These are phyloP conservation scores for Conringia planisiliqua DNA, from an alignment of 345 rosid genomes.

Conservation along the genomic window DNA sequence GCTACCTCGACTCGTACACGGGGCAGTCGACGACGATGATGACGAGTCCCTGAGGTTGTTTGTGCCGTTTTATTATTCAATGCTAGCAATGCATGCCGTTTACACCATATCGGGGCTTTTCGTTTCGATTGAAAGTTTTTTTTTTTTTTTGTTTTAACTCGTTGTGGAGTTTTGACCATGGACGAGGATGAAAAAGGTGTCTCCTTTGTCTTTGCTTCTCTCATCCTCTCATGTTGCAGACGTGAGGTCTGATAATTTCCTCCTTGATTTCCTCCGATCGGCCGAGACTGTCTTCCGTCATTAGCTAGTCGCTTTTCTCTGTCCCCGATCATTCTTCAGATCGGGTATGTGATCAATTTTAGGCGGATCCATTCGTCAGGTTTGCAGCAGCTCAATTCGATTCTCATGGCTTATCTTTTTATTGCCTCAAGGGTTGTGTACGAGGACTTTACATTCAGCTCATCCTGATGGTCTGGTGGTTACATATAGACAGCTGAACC, in stretches of 20 bases:
- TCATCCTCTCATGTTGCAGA: neutral
- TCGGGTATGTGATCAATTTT: neutral
- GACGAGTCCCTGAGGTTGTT: neutral
- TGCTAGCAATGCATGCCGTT: conserved; percentile 7
- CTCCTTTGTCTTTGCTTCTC: neutral
- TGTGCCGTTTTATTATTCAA: conserved; percentile 24
- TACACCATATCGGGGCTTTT: neutral
- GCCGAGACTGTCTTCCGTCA: neutral
- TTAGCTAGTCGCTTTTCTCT: neutral
- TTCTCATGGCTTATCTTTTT: neutral
- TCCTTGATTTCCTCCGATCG: neutral
- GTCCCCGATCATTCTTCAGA: neutral
- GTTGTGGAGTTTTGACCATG: conserved; percentile 7
- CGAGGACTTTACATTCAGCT: neutral
- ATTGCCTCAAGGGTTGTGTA: too few relatives aligned
- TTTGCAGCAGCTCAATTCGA: neutral
- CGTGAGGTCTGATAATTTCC: neutral
- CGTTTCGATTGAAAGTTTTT: neutral
- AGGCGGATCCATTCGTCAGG: neutral
- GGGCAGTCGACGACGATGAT: neutral
- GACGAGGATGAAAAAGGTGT: neutral
- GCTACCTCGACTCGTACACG: neutral
- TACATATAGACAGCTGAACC: neutral
- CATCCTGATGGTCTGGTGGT: neutral
- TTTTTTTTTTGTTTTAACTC: neutral